Base-by-base conservation (phyloP, 805 yeast genomes). In the Kazachstania psychrophila region DNA sequence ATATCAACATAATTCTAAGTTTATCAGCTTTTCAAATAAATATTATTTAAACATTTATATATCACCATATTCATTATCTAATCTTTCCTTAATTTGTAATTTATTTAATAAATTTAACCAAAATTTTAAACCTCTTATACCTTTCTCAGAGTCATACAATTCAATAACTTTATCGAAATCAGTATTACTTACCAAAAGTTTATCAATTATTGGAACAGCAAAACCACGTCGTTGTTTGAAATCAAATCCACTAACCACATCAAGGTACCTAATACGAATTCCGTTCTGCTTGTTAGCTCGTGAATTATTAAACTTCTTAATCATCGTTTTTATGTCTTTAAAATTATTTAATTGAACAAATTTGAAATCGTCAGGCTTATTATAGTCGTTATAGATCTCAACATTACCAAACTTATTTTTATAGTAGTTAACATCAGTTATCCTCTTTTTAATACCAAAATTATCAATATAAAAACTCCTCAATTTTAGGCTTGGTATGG, bases 231-330 rank as follows among this genome's bases (percentile, higher is more conserved):
- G 48, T 26, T 44, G 40, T 31, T 40, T 49, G 24, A 55, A 55
- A 42, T 52, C 44, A 32, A 54, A 55, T 1, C 59, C 60, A 27
- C 48, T 44, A 5, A 55, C 54, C 2, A 54, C 52, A 10, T 52
- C 51, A 7, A 51, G 5, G 23, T 39, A 51, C 19, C 42, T 42
- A 1, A 54, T 40, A 13, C 14, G 25, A 3, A 26, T 20, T 12
- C 33, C 27, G 10, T 29, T 8, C 2, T 6, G 6, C 6, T 6
- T 29, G 15, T 27, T 36, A n/a, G 18, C 11, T 6, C 26, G 24
- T 5, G 22, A 4, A 8, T 22, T 40, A 34, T 50, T 49, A 17
- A 42, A 43, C 11, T 24, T 20, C 18, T 33, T 34, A 8, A 48
- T 41, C 7, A 39, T 14, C 6, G 16, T 14, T 33, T 40, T 44